A percentile compares a stretch with the other conserved stretches of the same genome.
Evolutionary conservation across 1,284 basidiomycete genomes (phyloP).

Genomic region (Psilocybe mexicana): DNA sequence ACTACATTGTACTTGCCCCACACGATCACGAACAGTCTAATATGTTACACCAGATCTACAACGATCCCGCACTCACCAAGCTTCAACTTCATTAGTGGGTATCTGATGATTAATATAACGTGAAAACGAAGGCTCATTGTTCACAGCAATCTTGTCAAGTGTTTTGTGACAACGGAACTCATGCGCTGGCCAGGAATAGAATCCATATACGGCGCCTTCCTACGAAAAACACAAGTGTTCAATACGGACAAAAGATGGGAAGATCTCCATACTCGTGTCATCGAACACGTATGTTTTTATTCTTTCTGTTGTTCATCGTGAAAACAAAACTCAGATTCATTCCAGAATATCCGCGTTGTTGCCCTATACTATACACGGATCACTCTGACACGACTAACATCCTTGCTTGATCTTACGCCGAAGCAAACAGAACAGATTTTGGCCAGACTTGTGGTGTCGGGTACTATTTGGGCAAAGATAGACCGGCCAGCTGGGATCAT

Average conservation of each 20-base stretch:
- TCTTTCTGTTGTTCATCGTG: not conserved
- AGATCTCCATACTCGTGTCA: slow-evolving; percentile 92
- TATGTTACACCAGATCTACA: slow-evolving; percentile 88
- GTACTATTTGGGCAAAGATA: slow-evolving; percentile 91
- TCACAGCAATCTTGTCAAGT: slow-evolving; percentile 89
- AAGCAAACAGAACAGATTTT: slow-evolving; percentile 88
- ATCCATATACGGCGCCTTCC: slow-evolving; percentile 81
- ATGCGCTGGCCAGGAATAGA: slow-evolving; percentile 99
- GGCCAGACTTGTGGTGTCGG: slow-evolving; percentile 87
- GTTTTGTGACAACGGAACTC: slow-evolving; percentile 92
- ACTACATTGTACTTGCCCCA: slow-evolving; percentile 91
- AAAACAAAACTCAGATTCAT: slow-evolving; percentile 7
- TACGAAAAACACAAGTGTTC: slow-evolving; percentile 85
- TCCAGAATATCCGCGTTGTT: slow-evolving; percentile 93
- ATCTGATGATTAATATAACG: slow-evolving; percentile 18
- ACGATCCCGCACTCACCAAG: slow-evolving; percentile 76
- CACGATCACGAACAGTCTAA: slow-evolving; percentile 98
- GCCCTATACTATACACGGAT: slow-evolving; percentile 95
- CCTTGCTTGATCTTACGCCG: slow-evolving; percentile 84
- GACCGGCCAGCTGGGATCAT: slow-evolving; percentile 92
- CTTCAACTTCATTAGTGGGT: slow-evolving; percentile 87
- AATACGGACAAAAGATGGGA: slow-evolving; percentile 85
- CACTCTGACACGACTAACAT: slow-evolving; percentile 79
- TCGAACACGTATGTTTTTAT: slow-evolving; percentile 83
- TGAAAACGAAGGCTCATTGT: slow-evolving; percentile 12